These are phyloP conservation scores for Volvox reticuliferus DNA, from an alignment of 139 green algal genomes.

Conservation along the genomic window DNA sequence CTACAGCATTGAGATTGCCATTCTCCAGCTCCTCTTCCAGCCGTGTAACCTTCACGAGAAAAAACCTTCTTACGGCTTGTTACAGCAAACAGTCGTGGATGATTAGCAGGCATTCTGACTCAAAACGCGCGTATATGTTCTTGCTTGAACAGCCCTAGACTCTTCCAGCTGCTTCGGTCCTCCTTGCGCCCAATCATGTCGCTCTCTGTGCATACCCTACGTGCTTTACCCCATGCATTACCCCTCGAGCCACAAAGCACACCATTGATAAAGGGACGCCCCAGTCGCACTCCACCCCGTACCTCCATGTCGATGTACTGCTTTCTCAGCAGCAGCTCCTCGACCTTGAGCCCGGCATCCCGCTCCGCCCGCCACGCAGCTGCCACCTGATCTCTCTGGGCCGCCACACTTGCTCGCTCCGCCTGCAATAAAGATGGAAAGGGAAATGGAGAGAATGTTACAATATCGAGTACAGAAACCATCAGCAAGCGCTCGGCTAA, in stretches of 20 bases:
- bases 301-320: neutral
- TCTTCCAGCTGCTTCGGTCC: too few relatives aligned
- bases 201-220: too few relatives aligned
- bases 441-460: neutral
- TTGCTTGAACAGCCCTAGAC: too few relatives aligned
- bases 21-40: slow-evolving; percentile 37
- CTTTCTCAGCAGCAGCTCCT: slow-evolving; percentile 19
- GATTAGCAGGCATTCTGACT: too few relatives aligned
- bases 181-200: too few relatives aligned
- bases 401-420: neutral
- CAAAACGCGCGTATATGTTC: too few relatives aligned
- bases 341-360: slow-evolving; percentile 5
- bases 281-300: neutral
- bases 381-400: neutral
- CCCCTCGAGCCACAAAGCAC: too few relatives aligned
- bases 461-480: too few relatives aligned
- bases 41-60: slow-evolving; percentile 35
- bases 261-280: too few relatives aligned
- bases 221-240: too few relatives aligned
- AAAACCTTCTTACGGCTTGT: neutral
- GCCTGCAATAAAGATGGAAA: neutral
- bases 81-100: too few relatives aligned
- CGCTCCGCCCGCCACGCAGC: slow-evolving; percentile 31
- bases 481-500: too few relatives aligned
- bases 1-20: neutral